Percentiles rank a stretch among this genome's conserved stretches.
phyloP scores from a whole-genome alignment of 495 filamentous ascomycete species.

The Pseudomonodictys pantanalensis region DNA sequence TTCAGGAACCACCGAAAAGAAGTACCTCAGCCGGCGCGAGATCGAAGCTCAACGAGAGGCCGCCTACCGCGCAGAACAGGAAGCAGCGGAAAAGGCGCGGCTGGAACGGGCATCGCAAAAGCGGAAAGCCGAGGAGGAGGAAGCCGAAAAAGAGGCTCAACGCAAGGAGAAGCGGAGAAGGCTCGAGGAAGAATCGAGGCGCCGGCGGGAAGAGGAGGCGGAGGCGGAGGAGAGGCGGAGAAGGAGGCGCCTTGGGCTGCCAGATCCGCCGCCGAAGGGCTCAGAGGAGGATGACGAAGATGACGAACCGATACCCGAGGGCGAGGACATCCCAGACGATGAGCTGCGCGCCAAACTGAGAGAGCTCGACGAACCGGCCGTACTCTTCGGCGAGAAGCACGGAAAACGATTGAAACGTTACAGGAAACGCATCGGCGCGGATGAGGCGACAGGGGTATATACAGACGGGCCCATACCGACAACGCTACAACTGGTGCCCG shows the following conservation, averaged over 20 bases:
- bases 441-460: slow-evolving; percentile 47
- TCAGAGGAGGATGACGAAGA: slow-evolving; percentile 41
- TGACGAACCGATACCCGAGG: slow-evolving; percentile 44
- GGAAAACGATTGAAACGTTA: slow-evolving; percentile 66
- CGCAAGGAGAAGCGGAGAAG: slow-evolving; percentile 76
- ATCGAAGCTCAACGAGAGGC: slow-evolving; percentile 77
- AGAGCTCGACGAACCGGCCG: slow-evolving; percentile 66
- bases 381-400: slow-evolving; percentile 83
- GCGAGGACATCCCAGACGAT: slow-evolving; percentile 69
- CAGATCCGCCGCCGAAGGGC: slow-evolving; percentile 64
- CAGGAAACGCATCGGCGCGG: slow-evolving; percentile 54
- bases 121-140: slow-evolving; percentile 88
- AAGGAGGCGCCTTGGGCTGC: slow-evolving; percentile 62
- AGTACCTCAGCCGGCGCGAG: slow-evolving; percentile 84
- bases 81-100: slow-evolving; percentile 62
- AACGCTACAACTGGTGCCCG: slow-evolving; percentile 68
- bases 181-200: slow-evolving; percentile 75
- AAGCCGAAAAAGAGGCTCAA: slow-evolving; percentile 59
- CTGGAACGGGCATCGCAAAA: slow-evolving; percentile 67
- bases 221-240: slow-evolving; percentile 53
- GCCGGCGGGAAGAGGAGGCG: slow-evolving; percentile 68
- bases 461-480: slow-evolving; percentile 63
- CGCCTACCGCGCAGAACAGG: slow-evolving; percentile 78
- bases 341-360: slow-evolving; percentile 67
- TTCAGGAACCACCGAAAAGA: slow-evolving; percentile 51